A percentile compares a stretch with the other conserved stretches of the same genome.
These are phyloP conservation scores for Camellia japonica DNA, from an alignment of 148 eudicot genomes.

Conservation along the genomic window DNA sequence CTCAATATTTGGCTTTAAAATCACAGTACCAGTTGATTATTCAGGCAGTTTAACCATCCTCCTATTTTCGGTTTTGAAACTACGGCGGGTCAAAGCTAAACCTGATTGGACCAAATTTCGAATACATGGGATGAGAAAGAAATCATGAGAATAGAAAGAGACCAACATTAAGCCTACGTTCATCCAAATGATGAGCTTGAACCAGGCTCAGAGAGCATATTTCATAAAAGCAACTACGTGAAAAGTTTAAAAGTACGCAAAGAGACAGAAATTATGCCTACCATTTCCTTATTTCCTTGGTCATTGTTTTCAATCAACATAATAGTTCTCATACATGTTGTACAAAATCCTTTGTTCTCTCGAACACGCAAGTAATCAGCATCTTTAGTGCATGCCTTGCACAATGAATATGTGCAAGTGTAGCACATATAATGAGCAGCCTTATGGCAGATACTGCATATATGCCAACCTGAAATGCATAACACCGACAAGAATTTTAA, in stretches of 20 bases:
- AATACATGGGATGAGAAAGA: background rate
- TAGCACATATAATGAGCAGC: slow-evolving; percentile 84
- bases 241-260: background rate
- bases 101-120: background rate
- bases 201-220: slow-evolving; percentile 1
- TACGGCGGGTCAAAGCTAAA: background rate
- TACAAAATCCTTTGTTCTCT: slow-evolving; percentile 87
- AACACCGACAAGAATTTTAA: slow-evolving; percentile 12
- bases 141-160: background rate
- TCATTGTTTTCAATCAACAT: slow-evolving; percentile 73
- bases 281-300: slow-evolving; percentile 65
- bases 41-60: background rate
- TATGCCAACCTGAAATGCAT: slow-evolving; percentile 90
- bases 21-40: background rate
- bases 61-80: background rate
- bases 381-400: slow-evolving; percentile 83
- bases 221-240: slow-evolving; percentile 2
- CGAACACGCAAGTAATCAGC: slow-evolving; percentile 66
- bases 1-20: background rate
- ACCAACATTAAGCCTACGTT: background rate
- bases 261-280: slow-evolving; percentile 36
- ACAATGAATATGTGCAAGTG: slow-evolving; percentile 83
- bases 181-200: slow-evolving; percentile 7
- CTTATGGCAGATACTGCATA: slow-evolving; percentile 84
- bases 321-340: slow-evolving; percentile 70